phyloP scores from a whole-genome alignment of 208 protist species.

The Acanthamoeba lenticulata region DNA sequence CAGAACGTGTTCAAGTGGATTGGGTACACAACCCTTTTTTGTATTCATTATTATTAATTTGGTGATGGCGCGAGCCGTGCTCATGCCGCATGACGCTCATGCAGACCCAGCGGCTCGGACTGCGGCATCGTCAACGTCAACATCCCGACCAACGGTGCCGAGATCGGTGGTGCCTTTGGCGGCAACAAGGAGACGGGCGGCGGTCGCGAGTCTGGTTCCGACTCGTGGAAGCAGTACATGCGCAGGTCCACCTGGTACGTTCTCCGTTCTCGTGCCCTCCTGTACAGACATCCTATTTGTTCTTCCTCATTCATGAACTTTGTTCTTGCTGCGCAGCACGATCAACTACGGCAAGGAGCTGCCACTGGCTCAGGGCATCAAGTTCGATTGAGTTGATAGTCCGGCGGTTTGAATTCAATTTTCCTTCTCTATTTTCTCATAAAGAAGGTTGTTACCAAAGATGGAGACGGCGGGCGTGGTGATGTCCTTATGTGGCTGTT shows the following conservation, averaged over 20 bases:
- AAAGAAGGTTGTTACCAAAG: no score
- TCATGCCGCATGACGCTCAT: no score
- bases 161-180: conserved; percentile 91
- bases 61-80: no score
- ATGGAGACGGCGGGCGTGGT: no score
- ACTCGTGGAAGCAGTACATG: conserved; percentile 90
- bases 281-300: neutral
- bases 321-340: neutral
- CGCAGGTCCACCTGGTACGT: conserved; percentile 78
- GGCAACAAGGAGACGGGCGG: conserved; percentile 88
- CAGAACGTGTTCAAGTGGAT: conserved; percentile 86
- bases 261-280: neutral
- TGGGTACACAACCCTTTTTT: neutral
- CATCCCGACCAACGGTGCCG: conserved; percentile 87
- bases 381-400: no score
- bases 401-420: no score
- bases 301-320: neutral
- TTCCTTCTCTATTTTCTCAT: no score
- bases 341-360: neutral
- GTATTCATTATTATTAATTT: neutral
- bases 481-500: no score
- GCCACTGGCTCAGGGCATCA: neutral
- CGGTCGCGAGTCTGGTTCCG: conserved; percentile 84
- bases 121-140: conserved; percentile 91
- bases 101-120: conserved; percentile 83